These are phyloP conservation scores for Artemisia annua DNA, from an alignment of 129 eudicot species.

Conservation along the genomic window DNA sequence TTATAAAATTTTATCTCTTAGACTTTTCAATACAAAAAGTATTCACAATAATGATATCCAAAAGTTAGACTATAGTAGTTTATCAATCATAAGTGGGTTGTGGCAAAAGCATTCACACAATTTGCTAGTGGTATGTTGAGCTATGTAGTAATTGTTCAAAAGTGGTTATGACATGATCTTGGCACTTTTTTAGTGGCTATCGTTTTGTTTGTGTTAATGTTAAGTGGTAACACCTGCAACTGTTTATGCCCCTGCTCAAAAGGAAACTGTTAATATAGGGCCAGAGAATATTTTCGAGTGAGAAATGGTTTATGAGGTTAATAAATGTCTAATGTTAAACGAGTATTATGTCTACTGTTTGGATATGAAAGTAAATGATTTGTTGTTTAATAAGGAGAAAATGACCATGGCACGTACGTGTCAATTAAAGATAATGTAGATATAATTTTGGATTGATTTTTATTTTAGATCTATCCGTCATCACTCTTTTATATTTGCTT, in stretches of 20 bases:
- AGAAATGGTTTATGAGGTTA: not conserved
- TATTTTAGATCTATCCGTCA: too few species aligned
- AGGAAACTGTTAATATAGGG: not conserved
- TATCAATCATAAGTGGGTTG: conserved; percentile 32
- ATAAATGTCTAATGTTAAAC: not conserved
- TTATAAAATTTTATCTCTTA: conserved; percentile 12
- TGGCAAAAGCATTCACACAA: conserved; percentile 20
- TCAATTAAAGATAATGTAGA: not conserved
- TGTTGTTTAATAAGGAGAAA: not conserved
- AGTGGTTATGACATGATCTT: conserved; percentile 31
- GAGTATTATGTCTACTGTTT: too few species aligned
- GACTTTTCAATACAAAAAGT: conserved; percentile 20
- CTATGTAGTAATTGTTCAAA: not conserved
- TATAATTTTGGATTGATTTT: too few species aligned
- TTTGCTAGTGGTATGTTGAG: conserved; percentile 21
- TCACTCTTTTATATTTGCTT: too few species aligned
- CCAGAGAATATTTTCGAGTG: not conserved
- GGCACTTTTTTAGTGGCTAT: conserved; percentile 15
- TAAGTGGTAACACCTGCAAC: conserved; percentile 14
- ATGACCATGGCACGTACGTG: not conserved
- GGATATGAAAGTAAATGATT: not conserved
- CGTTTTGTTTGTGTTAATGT: conserved; percentile 36
- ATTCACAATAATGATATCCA: conserved; percentile 25
- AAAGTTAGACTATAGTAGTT: conserved; percentile 28
- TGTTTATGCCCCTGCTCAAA: not conserved